Evolutionary conservation across 768 basidiomycete species (phyloP).

Genomic region (Auricularia sp.): DNA sequence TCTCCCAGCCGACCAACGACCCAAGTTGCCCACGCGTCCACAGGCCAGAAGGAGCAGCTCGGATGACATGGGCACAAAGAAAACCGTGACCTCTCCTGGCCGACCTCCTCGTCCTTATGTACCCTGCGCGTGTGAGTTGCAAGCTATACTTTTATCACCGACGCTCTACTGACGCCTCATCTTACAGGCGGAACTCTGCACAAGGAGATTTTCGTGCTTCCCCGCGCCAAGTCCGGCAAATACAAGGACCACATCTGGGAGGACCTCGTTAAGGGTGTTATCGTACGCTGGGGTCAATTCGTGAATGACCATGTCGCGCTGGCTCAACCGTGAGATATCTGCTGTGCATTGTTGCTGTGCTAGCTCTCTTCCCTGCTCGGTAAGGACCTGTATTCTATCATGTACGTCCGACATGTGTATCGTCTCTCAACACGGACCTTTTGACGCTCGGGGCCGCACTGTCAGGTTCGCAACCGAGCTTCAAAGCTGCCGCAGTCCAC

Average conservation of each 20-base stretch:
- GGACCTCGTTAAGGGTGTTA: constrained; percentile 58
- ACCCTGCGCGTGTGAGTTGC: constrained; percentile 31
- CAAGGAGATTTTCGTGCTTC: constrained; percentile 73
- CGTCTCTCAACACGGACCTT: too few species aligned
- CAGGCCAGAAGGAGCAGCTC: constrained; percentile 6
- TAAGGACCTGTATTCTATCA: not conserved
- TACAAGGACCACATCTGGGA: constrained; percentile 68
- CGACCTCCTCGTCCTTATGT: constrained; percentile 22
- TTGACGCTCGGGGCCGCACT: too few species aligned
- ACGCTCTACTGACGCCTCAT: constrained; percentile 4
- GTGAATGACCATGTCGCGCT: constrained; percentile 24
- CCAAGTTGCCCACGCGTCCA: constrained; percentile 3
- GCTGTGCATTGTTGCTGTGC: not conserved
- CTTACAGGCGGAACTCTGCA: constrained; percentile 46
- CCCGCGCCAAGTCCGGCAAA: constrained; percentile 39
- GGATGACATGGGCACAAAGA: constrained; percentile 1
- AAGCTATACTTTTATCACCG: constrained; percentile 21
- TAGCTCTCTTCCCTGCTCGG: not conserved
- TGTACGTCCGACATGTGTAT: too few species aligned
- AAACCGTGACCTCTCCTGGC: constrained; percentile 16
- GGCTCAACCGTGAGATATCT: not conserved
- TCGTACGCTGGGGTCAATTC: constrained; percentile 70
- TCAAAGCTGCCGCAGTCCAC: too few species aligned
- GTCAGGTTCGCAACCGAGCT: too few species aligned
- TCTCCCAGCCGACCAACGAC: constrained; percentile 25